These are phyloP conservation scores for Hypsizygus marmoreus DNA, from an alignment of 768 basidiomycete genomes.

Conservation along the genomic window DNA sequence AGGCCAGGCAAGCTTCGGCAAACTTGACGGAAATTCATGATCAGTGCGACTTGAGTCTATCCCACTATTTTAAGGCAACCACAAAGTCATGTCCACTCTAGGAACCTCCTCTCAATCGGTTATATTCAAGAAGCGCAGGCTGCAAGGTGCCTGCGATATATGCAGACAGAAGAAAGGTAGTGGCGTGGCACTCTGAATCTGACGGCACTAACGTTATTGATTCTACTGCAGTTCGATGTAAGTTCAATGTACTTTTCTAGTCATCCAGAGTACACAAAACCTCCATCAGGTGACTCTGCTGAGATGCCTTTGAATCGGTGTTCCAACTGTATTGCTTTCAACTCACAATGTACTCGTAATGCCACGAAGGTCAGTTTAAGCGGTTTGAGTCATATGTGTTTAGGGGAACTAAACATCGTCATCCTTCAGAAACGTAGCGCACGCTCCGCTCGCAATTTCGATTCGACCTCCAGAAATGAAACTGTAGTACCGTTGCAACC, in stretches of 20 bases:
- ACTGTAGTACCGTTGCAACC: too few species aligned
- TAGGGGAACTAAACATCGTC: too few species aligned
- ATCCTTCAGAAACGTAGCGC: constrained; percentile 30
- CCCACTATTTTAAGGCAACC: not conserved
- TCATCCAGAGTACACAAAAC: constrained; percentile 1
- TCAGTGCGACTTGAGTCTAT: not conserved
- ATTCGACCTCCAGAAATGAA: constrained; percentile 1
- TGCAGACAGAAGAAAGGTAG: constrained; percentile 48
- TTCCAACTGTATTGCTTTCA: constrained; percentile 54
- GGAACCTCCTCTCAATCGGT: not conserved
- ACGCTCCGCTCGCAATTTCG: not conserved
- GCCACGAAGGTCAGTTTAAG: constrained; percentile 50
- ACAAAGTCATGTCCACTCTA: not conserved
- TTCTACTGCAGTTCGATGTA: constrained; percentile 40
- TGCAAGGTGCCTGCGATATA: constrained; percentile 49
- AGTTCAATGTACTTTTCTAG: constrained; percentile 2
- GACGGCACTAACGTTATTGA: constrained; percentile 4
- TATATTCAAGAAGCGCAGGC: constrained; percentile 38
- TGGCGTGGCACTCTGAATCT: not conserved
- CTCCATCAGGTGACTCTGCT: constrained; percentile 56
- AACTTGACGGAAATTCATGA: not conserved
- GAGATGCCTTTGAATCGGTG: constrained; percentile 56
- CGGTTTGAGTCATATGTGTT: not conserved
- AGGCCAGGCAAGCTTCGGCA: too few species aligned
- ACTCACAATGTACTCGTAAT: constrained; percentile 54